Conservation (phyloP, 768 basidiomycete species). For the Lyophyllum atratum region DNA sequence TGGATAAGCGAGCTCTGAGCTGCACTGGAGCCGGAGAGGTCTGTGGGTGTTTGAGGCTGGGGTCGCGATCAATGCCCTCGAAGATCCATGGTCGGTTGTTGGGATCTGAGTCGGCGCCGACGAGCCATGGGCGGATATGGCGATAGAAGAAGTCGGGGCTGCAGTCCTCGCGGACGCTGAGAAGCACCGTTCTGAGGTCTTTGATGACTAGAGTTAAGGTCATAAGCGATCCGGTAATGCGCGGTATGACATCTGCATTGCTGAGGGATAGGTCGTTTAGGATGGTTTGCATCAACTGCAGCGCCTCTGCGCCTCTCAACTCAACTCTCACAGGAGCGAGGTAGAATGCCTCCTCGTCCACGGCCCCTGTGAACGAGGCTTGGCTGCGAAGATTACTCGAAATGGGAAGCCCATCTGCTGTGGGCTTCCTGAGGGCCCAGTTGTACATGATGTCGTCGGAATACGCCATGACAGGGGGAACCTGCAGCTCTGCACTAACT, state of each 20-base stretch:
- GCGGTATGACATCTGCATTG: conserved; percentile 63
- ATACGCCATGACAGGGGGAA: conserved; percentile 91
- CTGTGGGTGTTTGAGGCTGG: conserved; percentile 42
- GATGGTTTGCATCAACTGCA: conserved; percentile 82
- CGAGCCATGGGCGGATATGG: conserved; percentile 81
- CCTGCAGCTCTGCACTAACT: conserved; percentile 69
- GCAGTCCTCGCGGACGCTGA: conserved; percentile 69
- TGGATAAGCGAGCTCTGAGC: conserved; percentile 84
- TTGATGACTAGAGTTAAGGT: conserved; percentile 66
- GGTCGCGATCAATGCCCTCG: conserved; percentile 53
- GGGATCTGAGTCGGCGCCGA: conserved; percentile 64
- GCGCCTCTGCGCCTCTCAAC: conserved; percentile 80
- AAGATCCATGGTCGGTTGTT: conserved; percentile 50
- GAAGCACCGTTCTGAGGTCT: conserved; percentile 64
- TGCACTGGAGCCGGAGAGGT: conserved; percentile 80
- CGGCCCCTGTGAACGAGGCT: conserved; percentile 75
- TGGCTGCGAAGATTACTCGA: conserved; percentile 65
- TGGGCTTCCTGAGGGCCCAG: conserved; percentile 52
- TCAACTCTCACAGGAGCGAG: conserved; percentile 89
- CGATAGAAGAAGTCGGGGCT: conserved; percentile 78
- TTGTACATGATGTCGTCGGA: conserved; percentile 94
- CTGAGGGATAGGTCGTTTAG: conserved; percentile 91
- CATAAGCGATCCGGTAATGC: conserved; percentile 66
- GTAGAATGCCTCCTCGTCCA: conserved; percentile 90
- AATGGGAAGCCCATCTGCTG: conserved; percentile 36